Conservation (phyloP, 768 basidiomycete species). For the Naganishia kalamii region DNA sequence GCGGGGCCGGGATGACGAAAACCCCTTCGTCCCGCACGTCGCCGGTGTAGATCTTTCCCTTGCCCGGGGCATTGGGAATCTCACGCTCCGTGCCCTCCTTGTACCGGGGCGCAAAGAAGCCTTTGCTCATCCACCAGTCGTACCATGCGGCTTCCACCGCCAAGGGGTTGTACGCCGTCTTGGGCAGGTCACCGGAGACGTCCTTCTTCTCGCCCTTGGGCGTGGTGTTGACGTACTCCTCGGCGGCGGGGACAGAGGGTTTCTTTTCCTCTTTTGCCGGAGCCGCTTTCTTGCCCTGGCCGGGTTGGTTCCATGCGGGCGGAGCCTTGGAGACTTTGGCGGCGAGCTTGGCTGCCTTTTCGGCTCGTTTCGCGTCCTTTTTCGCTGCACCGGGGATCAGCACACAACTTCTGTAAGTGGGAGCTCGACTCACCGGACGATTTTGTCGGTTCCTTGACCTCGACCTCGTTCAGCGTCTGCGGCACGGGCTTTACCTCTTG, state of each 20-base stretch:
- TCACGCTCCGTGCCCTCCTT: conserved; percentile 45
- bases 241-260: conserved; percentile 50
- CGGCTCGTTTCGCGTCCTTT: conserved; percentile 68
- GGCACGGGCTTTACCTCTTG: conserved; percentile 1
- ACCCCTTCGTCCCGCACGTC: conserved; percentile 58
- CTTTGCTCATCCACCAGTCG: conserved; percentile 90
- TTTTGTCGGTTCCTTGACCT: background rate
- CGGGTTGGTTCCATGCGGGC: conserved; percentile 44
- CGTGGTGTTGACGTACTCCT: conserved; percentile 75
- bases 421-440: background rate
- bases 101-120: conserved; percentile 71
- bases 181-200: conserved; percentile 73
- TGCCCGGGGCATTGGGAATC: conserved; percentile 51
- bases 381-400: conserved; percentile 48
- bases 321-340: conserved; percentile 44
- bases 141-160: conserved; percentile 95
- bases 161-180: conserved; percentile 84
- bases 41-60: conserved; percentile 12
- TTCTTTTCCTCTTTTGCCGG: conserved; percentile 59
- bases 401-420: background rate
- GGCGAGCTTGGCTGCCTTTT: conserved; percentile 52
- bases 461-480: conserved; percentile 14
- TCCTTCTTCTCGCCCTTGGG: conserved; percentile 93
- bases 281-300: conserved; percentile 59
- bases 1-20: conserved; percentile 84